A percentile compares a stretch with the other conserved stretches of the same genome.
phyloP scores from a whole-genome alignment of 139 green algal species.

The Pseudopediastrum boryanum region DNA sequence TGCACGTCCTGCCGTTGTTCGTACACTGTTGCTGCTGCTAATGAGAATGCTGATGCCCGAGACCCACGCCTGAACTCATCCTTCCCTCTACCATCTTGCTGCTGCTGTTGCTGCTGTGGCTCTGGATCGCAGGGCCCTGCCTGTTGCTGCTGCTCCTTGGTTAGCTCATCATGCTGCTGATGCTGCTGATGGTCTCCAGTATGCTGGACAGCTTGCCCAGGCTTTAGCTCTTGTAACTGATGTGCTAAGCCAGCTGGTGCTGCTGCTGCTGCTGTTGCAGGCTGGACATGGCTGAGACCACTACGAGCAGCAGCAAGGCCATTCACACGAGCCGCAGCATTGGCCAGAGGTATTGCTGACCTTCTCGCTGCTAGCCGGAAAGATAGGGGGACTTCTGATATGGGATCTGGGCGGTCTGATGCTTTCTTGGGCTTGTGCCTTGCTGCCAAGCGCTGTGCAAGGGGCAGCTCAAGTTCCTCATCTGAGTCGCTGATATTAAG shows the following conservation, averaged over 20 bases:
- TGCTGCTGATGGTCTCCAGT: neutral
- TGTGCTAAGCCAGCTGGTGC: neutral
- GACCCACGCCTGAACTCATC: no score
- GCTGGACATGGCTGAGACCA: neutral
- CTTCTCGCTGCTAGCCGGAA: neutral
- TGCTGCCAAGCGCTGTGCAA: neutral
- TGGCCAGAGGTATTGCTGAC: neutral
- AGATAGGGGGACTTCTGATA: neutral
- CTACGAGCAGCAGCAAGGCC: neutral
- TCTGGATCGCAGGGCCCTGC: neutral
- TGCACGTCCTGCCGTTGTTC: neutral
- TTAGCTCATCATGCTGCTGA: neutral
- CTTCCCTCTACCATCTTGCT: no score
- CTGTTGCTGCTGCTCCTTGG: neutral
- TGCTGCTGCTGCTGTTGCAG: conserved; percentile 7
- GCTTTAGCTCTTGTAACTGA: neutral
- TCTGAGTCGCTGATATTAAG: no score
- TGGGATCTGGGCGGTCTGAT: neutral
- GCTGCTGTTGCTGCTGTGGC: conserved; percentile 28
- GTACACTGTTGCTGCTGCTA: no score
- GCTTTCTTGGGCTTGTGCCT: neutral
- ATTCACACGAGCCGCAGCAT: no score
- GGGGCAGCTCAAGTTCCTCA: neutral
- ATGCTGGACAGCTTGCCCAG: neutral
- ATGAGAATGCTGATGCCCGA: no score